Evolutionary conservation across 768 basidiomycete species (phyloP), one percentile per base, ranked within the genome.

Genomic region (Leccinum uliginosum): DNA sequence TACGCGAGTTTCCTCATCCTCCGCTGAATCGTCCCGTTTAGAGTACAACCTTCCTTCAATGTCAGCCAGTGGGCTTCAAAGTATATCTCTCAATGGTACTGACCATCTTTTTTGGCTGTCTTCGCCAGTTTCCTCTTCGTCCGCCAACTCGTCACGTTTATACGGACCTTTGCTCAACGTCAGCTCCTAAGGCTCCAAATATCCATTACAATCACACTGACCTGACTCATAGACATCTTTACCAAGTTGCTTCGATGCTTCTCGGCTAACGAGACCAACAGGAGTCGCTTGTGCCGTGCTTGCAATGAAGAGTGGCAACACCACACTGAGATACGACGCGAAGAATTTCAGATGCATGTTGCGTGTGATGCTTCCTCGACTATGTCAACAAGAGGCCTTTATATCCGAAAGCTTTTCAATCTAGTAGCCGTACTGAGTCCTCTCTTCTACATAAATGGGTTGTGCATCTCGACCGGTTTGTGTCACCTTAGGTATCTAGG

Each of bases 241-340:
- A 46, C 24, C 24, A 46, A 8, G 23, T 24, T 23, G 23, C 15
- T 26, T 19, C 8, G 26, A 46, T 24, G 7, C 17, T 10, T 50
- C 48, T 9, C 48, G 47, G 7, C 6, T 19, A 23, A 43, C 38
- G 3, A 27, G 38, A 19, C 11, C 38, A 4, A 51, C 38, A 48
- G 58, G 51, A 12, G 8, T 1, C 7, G 50, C 55, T 48, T 48
- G 55, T 10, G 19, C 51, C 23, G 38, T 7, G 17, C 55, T 57
- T 12, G 46, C n/a, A 6, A 57, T 12, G 49, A 47, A 47, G 49
- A 58, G 23, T 23, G 50, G 35, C 35, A 57, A 27, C 29, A 59
- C 8, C 12, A 15, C 9, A 23, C 15, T 23, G 38, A 57, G 44
- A 30, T 46, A 19, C 23, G 27, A 32, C 29, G 1, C 35, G 5